Percentiles rank a stretch among this genome's conserved stretches.
These are phyloP conservation scores for Pichia sp. DNA, from an alignment of 1,139 yeast species.

Conservation along the genomic window DNA sequence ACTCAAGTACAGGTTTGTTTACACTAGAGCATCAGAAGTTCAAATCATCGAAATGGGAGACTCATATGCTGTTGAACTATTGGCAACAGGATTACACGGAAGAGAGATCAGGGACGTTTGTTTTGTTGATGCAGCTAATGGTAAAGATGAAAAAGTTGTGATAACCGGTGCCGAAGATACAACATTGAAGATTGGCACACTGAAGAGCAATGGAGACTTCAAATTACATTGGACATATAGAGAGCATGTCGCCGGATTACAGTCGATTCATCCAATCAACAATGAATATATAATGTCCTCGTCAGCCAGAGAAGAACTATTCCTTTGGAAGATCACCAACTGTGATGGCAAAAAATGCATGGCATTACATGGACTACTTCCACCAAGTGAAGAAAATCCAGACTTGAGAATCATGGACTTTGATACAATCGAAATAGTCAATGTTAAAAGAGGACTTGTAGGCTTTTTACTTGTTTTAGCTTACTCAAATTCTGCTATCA, in stretches of 20 bases:
- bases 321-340: conserved; percentile 79
- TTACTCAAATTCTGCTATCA: conserved; percentile 79
- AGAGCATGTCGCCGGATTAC: conserved; percentile 85
- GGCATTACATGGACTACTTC: conserved; percentile 42
- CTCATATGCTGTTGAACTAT: conserved; percentile 24
- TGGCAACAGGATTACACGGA: conserved; percentile 75
- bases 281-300: conserved; percentile 55
- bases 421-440: conserved; percentile 36
- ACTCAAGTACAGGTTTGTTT: conserved; percentile 36
- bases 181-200: conserved; percentile 53
- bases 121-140: conserved; percentile 33
- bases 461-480: conserved; percentile 62
- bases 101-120: conserved; percentile 76
- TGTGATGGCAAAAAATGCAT: conserved; percentile 40
- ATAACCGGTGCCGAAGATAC: conserved; percentile 91
- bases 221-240: conserved; percentile 58
- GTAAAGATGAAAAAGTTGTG: conserved; percentile 35
- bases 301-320: conserved; percentile 88
- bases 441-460: conserved; percentile 25
- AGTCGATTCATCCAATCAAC: conserved; percentile 60
- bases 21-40: conserved; percentile 52
- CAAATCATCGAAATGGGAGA: conserved; percentile 30
- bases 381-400: conserved; percentile 51
- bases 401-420: conserved; percentile 90
- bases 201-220: conserved; percentile 41